phyloP scores from a whole-genome alignment of 805 yeast species.

The Metschnikowia reukaufii region DNA sequence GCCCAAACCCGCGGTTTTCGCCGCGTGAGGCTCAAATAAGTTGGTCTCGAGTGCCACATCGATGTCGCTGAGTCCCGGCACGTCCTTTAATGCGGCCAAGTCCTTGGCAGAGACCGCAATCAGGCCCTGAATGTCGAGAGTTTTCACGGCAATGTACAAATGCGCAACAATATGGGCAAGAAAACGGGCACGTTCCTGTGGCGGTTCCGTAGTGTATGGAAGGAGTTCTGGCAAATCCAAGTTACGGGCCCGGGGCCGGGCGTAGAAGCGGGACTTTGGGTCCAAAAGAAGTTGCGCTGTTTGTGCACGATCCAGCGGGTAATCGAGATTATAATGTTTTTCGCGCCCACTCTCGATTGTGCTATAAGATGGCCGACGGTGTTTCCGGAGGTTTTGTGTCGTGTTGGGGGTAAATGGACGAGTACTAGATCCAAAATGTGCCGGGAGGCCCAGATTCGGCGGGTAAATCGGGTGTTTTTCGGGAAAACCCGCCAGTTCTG shows the following conservation, averaged over 20 bases:
- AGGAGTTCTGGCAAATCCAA: conserved; percentile 45
- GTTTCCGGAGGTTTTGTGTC: conserved; percentile 10
- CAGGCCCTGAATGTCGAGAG: conserved; percentile 72
- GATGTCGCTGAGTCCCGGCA: conserved; percentile 33
- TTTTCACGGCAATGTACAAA: conserved; percentile 71
- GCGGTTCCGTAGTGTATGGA: conserved; percentile 75
- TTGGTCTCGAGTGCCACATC: conserved; percentile 57
- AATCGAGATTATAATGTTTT: conserved; percentile 50
- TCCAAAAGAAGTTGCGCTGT: conserved; percentile 30
- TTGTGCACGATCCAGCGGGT: conserved; percentile 43
- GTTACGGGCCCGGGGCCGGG: conserved; percentile 42
- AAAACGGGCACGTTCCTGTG: conserved; percentile 67
- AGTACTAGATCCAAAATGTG: background rate
- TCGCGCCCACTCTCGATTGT: conserved; percentile 32
- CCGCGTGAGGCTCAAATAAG: conserved; percentile 36
- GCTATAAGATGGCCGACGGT: conserved; percentile 34
- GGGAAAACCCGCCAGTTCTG: no score
- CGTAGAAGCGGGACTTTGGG: conserved; percentile 37
- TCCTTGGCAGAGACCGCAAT: conserved; percentile 68
- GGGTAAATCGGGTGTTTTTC: background rate
- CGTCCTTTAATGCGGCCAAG: conserved; percentile 45
- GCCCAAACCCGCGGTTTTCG: conserved; percentile 17
- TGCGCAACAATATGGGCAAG: conserved; percentile 78
- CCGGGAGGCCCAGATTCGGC: background rate
- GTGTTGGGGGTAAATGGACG: conserved; percentile 29